Evolutionary conservation across 805 yeast genomes (phyloP), one percentile per base, ranked within the genome.

Genomic region (Saccharomycopsis sp.): DNA sequence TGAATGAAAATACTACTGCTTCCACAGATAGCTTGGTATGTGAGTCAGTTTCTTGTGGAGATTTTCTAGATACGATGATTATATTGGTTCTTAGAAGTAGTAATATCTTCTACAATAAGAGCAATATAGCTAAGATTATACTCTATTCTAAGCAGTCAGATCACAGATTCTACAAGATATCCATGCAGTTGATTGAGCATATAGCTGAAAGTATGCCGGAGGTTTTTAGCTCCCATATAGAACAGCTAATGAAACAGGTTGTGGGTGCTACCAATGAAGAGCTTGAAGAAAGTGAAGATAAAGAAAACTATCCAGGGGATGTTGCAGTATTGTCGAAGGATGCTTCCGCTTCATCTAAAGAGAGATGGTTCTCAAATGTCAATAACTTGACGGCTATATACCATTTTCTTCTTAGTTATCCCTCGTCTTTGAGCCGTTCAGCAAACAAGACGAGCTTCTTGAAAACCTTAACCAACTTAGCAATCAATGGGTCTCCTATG

Each of bases 81-180:
- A 70, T 86, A 1, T 66, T 90, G 24, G 65, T 87, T 41, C 84
- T 82, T 64, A 76, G 96, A 62, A 69, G 86, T 0, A 78, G 92
- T 0, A 75, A 80, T 35, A 69, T 86, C 2, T 67, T 85, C 22
- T 86, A 79, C 70, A 91, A 89, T 72, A 78, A 80, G 64, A 80
- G 89, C 20, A 87, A 83, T 65, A 74, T 89, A 19, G 70, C 79
- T 0, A 75, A 80, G 17, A 70, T 88, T 2, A 69, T 87, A n/a
- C 75, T 71, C 19, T 65, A 75, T 41, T 72, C 81, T 3, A 76
- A 74, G 57, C 74, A 79, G 54, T 54, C 69, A 1, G 56, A 64
- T 3, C 66, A 69, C 52, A 64, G 69, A 12, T 66, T 73, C 63
- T 63, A 66, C 47, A 55, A 69, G 3, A 63, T 70, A 25, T 78